Evolutionary conservation across 1,139 yeast genomes (phyloP).

Genomic region (Yamadazyma membranifaciens): DNA sequence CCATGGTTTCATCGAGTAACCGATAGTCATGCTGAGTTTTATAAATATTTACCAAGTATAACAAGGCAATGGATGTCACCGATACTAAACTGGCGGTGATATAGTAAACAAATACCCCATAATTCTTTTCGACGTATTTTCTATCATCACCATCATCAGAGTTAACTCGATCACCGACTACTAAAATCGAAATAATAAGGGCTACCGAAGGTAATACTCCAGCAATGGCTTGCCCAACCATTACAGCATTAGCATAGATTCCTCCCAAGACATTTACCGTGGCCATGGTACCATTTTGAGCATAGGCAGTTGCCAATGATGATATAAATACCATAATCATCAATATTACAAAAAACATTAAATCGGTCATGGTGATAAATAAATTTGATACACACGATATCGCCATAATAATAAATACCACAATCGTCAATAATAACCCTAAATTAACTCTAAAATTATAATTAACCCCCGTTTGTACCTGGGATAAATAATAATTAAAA

Average conservation of each 20-base stretch:
- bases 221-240: constrained; percentile 94
- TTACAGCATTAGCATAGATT: constrained; percentile 78
- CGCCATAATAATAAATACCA: constrained; percentile 54
- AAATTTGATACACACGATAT: constrained; percentile 46
- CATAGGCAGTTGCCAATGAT: constrained; percentile 64
- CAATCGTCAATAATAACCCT: constrained; percentile 59
- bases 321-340: constrained; percentile 61
- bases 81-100: constrained; percentile 68
- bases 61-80: constrained; percentile 42
- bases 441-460: constrained; percentile 57
- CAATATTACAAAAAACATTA: constrained; percentile 41
- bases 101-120: constrained; percentile 62
- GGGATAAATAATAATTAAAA: constrained; percentile 64
- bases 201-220: constrained; percentile 88
- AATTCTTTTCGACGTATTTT: constrained; percentile 36
- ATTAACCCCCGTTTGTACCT: constrained; percentile 61
- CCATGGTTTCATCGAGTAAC: constrained; percentile 17
- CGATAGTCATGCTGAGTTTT: constrained; percentile 22
- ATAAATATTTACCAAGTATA: constrained; percentile 29
- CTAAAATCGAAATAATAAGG: constrained; percentile 56
- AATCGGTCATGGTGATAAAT: constrained; percentile 38
- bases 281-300: constrained; percentile 92
- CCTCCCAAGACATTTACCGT: constrained; percentile 78
- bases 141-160: constrained; percentile 1
- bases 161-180: constrained; percentile 32